Evolutionary conservation across 768 basidiomycete species (phyloP).

Genomic region (Lactarius psammicola): DNA sequence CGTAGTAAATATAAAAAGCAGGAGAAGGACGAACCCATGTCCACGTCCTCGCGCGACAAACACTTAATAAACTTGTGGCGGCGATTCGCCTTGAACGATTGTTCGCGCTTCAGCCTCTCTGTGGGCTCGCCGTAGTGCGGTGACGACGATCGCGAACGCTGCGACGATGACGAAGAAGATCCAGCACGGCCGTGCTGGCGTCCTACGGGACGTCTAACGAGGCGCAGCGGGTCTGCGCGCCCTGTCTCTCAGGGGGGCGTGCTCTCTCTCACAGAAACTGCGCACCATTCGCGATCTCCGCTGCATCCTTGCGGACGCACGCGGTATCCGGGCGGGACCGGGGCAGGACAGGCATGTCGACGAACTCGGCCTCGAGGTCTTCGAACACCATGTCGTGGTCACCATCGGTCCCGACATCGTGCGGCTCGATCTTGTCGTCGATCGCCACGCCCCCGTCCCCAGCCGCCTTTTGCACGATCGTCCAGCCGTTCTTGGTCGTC

Average conservation of each 20-base stretch:
- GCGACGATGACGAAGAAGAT: conserved; percentile 10
- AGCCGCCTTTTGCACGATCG: conserved; percentile 22
- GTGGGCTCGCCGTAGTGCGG: conserved; percentile 17
- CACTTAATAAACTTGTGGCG: conserved; percentile 82
- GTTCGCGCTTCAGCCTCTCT: conserved; percentile 64
- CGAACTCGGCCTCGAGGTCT: conserved; percentile 24
- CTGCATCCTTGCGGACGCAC: conserved; percentile 28
- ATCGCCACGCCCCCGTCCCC: background rate
- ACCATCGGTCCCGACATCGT: conserved; percentile 6
- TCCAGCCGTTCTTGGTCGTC: conserved; percentile 29
- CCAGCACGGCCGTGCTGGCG: conserved; percentile 7
- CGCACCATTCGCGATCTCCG: conserved; percentile 28
- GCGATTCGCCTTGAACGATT: conserved; percentile 74
- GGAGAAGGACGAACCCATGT: conserved; percentile 57
- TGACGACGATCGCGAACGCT: conserved; percentile 22
- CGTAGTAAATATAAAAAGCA: background rate
- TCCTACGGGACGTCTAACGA: conserved; percentile 17
- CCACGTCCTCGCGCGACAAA: conserved; percentile 70
- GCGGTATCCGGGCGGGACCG: conserved; percentile 4
- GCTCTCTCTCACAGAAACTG: background rate
- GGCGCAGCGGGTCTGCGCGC: conserved; percentile 25
- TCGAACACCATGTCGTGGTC: conserved; percentile 24
- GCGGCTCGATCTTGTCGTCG: conserved; percentile 8
- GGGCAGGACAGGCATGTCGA: conserved; percentile 23
- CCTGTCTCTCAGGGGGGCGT: background rate